These are phyloP conservation scores for Taxillus chinensis DNA, from an alignment of 164 flowering plant species.

Conservation along the genomic window DNA sequence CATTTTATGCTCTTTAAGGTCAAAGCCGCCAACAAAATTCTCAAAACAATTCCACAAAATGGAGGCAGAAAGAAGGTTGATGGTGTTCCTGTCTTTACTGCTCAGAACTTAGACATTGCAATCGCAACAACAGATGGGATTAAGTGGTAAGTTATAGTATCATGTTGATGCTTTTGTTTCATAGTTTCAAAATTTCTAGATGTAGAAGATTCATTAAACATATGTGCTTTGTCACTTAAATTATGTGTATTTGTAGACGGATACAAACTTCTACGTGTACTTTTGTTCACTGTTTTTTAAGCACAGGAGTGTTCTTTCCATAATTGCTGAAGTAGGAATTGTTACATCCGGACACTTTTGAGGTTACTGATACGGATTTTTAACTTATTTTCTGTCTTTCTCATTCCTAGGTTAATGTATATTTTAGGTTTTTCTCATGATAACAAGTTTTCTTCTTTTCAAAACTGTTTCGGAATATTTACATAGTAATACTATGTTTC, in stretches of 20 bases:
- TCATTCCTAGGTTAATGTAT: not conserved
- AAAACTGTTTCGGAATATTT: not conserved
- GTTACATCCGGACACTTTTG: no score
- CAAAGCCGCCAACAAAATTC: conserved; percentile 80
- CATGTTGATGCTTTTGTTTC: not conserved
- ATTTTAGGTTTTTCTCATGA: not conserved
- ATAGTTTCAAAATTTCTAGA: not conserved
- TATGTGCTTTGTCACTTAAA: no score
- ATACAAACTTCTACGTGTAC: no score
- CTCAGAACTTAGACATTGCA: conserved; percentile 89
- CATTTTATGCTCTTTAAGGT: conserved; percentile 36
- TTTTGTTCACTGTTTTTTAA: no score
- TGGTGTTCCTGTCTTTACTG: conserved; percentile 93
- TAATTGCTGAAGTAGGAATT: no score
- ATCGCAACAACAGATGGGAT: conserved; percentile 81
- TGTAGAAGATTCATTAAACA: not conserved
- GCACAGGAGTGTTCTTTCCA: no score
- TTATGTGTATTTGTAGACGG: no score
- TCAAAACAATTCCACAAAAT: conserved; percentile 37
- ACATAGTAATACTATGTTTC: not conserved
- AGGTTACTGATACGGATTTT: no score
- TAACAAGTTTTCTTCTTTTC: not conserved
- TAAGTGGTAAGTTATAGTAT: conserved; percentile 52
- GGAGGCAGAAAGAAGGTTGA: conserved; percentile 39
- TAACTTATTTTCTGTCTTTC: not conserved